Conservation (phyloP, 1,284 basidiomycete species). For the Malassezia restricta region DNA sequence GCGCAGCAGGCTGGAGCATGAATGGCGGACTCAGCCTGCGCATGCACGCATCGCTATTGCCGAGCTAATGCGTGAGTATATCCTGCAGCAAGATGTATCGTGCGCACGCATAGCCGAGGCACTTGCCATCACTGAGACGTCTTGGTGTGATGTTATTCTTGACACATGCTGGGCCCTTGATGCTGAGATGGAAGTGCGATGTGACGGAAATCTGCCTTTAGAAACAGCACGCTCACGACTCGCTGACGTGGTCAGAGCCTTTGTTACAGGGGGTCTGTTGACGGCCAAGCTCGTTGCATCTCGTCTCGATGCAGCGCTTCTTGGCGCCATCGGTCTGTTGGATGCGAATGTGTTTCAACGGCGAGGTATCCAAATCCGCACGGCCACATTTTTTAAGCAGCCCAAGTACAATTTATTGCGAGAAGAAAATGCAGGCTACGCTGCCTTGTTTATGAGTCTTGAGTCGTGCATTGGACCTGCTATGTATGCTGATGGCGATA, state of each 20-base stretch:
- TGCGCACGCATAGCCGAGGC: not conserved
- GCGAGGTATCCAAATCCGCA: constrained; percentile 37
- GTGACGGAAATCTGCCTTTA: constrained; percentile 16
- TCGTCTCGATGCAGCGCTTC: constrained; percentile 26
- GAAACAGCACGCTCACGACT: constrained; percentile 13
- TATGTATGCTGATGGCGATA: constrained; percentile 47
- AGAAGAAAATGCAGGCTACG: constrained; percentile 94
- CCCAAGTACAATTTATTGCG: constrained; percentile 95
- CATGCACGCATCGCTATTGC: not conserved
- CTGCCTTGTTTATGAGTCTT: constrained; percentile 74
- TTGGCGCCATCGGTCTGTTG: constrained; percentile 24
- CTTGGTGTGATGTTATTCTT: constrained; percentile 18
- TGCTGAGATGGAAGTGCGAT: constrained; percentile 30
- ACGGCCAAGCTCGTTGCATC: constrained; percentile 11
- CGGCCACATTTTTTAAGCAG: constrained; percentile 63
- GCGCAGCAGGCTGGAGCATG: not conserved
- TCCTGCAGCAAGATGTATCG: not conserved
- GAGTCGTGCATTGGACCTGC: constrained; percentile 64
- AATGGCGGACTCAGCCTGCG: not conserved
- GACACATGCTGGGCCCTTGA: constrained; percentile 37
- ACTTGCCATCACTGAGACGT: not conserved
- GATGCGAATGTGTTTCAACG: constrained; percentile 29
- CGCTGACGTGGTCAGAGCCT: constrained; percentile 11
- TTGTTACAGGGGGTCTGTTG: constrained; percentile 9
- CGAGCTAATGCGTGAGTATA: not conserved